Base-by-base conservation (phyloP, 2,329 filamentous ascomycete species). In the Penicillium sumatraense region DNA sequence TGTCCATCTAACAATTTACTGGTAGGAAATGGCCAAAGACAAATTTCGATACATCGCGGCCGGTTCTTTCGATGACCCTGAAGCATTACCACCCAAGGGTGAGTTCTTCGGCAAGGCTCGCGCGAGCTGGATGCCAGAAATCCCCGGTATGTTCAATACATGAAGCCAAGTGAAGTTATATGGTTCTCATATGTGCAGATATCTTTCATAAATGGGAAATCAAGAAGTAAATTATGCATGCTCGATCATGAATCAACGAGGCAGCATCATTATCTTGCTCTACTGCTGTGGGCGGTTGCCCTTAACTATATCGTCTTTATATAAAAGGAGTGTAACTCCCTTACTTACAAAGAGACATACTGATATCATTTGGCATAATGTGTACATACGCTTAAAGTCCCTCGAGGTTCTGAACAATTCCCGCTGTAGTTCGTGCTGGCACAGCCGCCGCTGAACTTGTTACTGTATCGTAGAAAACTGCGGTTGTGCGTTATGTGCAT, bases 101-200 rank as follows among this genome's bases (percentile, higher is more conserved):
- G 81, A 84, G 58, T 84, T 84, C 69, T 84, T 83, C 59, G 83
- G 80, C 64, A 80, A 74, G 49, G 65, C 72, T 35, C 69, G 79
- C 53, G 71, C 75, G 5, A 67, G 60, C 1, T 84, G 82, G 82
- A 82, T 82, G 78, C 80, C 79, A 2, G 75, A 80, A 61, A 70
- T 81, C 46, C 72, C 72, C 35, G 70, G 78, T 79, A 61, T 60
- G 76, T 35, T 18, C 33, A 29, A 24, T 18, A 14, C n/a, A 38
- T 21, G 35, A 18, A 18, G n/a, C 16, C 1, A 16, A 21, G 16
- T 45, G 50, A 42, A 24, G 5, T 38, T 38, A 21, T 21, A 18
- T 20, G 35, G 2, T 38, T 2, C 16, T 13, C 26, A 51, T 66
- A 56, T 58, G 63, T 41, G 2, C 59, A 79, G 78, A 68, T 54